Conservation (phyloP, 2,329 filamentous ascomycete genomes). For the Clarireedia monteithiana region DNA sequence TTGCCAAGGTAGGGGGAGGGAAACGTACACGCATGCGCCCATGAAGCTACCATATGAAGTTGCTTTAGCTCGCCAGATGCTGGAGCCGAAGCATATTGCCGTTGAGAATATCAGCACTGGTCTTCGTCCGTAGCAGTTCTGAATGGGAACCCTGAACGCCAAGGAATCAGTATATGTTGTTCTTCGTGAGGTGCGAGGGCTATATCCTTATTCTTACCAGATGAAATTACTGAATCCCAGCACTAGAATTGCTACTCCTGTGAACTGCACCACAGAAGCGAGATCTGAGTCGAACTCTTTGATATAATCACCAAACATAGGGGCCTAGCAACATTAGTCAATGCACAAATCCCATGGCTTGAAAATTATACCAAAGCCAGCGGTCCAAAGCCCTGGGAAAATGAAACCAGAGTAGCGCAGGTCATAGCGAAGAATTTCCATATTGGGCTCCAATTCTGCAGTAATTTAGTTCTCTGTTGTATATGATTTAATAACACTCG, state of each 20-base stretch:
- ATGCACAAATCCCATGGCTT: no score
- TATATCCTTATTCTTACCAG: conserved; percentile 28
- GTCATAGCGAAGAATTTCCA: conserved; percentile 36
- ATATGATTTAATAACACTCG: not conserved
- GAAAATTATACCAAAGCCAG: conserved; percentile 30
- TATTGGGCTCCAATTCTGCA: conserved; percentile 36
- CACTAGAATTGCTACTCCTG: conserved; percentile 37
- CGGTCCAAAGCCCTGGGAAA: conserved; percentile 35
- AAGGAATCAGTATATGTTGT: not conserved
- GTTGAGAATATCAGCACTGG: conserved; percentile 39
- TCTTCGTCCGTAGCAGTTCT: conserved; percentile 39
- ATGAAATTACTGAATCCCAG: conserved; percentile 45
- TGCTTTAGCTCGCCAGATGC: conserved; percentile 47
- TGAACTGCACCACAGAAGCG: conserved; percentile 41
- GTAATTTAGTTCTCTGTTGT: not conserved
- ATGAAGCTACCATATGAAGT: conserved; percentile 54
- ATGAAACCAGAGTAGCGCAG: conserved; percentile 33
- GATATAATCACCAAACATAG: conserved; percentile 45
- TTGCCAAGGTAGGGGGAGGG: not conserved
- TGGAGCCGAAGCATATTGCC: conserved; percentile 36
- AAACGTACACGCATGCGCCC: conserved; percentile 44
- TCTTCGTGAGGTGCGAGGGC: no score
- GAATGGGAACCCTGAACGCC: conserved; percentile 34
- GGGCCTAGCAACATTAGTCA: conserved; percentile 18
- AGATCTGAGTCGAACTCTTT: conserved; percentile 45